Evolutionary conservation across 2,329 filamentous ascomycete species (phyloP).

Genomic region (Microthyrium microscopicum): DNA sequence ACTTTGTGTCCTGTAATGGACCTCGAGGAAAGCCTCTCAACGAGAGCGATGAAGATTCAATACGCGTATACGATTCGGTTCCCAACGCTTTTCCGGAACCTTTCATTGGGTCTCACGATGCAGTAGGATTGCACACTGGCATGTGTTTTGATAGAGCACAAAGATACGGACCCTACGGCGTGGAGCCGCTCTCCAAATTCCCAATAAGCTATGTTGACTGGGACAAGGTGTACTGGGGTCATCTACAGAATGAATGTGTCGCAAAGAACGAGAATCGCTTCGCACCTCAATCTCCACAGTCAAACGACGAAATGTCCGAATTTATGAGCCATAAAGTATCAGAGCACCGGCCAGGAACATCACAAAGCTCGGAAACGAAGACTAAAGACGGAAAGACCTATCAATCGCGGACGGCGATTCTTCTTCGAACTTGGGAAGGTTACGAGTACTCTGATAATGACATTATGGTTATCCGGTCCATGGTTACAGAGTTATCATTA

Average conservation of each 20-base stretch:
- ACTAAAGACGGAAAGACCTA: slow-evolving; percentile 15
- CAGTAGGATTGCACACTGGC: slow-evolving; percentile 42
- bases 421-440: slow-evolving; percentile 30
- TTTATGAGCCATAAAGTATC: slow-evolving; percentile 6
- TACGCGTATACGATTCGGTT: slow-evolving; percentile 43
- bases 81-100: slow-evolving; percentile 42
- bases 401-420: slow-evolving; percentile 26
- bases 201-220: slow-evolving; percentile 39
- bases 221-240: slow-evolving; percentile 52
- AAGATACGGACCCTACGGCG: slow-evolving; percentile 39
- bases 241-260: slow-evolving; percentile 50
- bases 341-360: background rate
- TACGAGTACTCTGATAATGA: slow-evolving; percentile 31
- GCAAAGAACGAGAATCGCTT: slow-evolving; percentile 50
- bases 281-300: slow-evolving; percentile 22
- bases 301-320: slow-evolving; percentile 1
- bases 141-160: slow-evolving; percentile 44
- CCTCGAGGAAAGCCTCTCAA: slow-evolving; percentile 36
- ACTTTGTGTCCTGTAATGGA: slow-evolving; percentile 48
- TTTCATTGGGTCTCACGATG: slow-evolving; percentile 45
- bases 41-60: slow-evolving; percentile 41
- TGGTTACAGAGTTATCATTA: slow-evolving; percentile 29
- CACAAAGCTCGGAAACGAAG: slow-evolving; percentile 14
- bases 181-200: slow-evolving; percentile 25
- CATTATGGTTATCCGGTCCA: slow-evolving; percentile 26